These are phyloP conservation scores for Penicillium sp. DNA, from an alignment of 2,329 filamentous ascomycete genomes.

Conservation along the genomic window DNA sequence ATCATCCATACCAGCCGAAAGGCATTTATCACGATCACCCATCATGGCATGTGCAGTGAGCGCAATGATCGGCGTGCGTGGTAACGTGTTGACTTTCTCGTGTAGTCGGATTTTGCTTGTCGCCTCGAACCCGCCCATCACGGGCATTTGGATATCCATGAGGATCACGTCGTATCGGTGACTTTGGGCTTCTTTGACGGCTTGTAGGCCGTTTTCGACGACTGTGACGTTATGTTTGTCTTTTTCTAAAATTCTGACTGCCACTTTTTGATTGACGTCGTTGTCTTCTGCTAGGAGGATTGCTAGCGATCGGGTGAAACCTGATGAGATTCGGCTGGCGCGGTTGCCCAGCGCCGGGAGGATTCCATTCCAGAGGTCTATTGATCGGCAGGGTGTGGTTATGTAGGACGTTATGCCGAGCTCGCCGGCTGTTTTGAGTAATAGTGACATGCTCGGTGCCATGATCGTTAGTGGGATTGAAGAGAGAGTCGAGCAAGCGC, in stretches of 20 bases:
- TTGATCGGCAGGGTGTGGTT: slow-evolving; percentile 88
- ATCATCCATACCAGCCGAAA: slow-evolving; percentile 96
- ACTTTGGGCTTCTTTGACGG: slow-evolving; percentile 68
- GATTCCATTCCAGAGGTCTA: slow-evolving; percentile 90
- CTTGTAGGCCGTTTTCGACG: slow-evolving; percentile 84
- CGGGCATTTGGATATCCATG: slow-evolving; percentile 97
- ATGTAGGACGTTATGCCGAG: slow-evolving; percentile 94
- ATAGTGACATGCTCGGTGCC: slow-evolving; percentile 84
- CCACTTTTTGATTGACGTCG: slow-evolving; percentile 88
- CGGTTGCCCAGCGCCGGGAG: slow-evolving; percentile 89
- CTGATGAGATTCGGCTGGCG: slow-evolving; percentile 83
- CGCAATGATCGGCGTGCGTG: slow-evolving; percentile 87
- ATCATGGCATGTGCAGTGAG: slow-evolving; percentile 95
- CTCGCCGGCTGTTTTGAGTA: slow-evolving; percentile 85
- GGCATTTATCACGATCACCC: slow-evolving; percentile 91
- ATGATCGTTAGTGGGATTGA: slow-evolving; percentile 91
- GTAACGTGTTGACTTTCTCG: slow-evolving; percentile 74
- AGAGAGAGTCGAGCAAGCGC: slow-evolving; percentile 87
- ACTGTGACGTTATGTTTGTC: slow-evolving; percentile 71
- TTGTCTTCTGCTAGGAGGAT: slow-evolving; percentile 94
- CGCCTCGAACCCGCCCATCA: slow-evolving; percentile 95
- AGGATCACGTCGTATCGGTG: slow-evolving; percentile 90
- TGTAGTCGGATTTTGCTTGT: slow-evolving; percentile 91
- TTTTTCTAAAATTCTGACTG: slow-evolving; percentile 93
- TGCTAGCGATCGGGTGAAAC: slow-evolving; percentile 90